Evolutionary conservation across 2,329 filamentous ascomycete species (phyloP).

Genomic region (Nemania bipapillata): DNA sequence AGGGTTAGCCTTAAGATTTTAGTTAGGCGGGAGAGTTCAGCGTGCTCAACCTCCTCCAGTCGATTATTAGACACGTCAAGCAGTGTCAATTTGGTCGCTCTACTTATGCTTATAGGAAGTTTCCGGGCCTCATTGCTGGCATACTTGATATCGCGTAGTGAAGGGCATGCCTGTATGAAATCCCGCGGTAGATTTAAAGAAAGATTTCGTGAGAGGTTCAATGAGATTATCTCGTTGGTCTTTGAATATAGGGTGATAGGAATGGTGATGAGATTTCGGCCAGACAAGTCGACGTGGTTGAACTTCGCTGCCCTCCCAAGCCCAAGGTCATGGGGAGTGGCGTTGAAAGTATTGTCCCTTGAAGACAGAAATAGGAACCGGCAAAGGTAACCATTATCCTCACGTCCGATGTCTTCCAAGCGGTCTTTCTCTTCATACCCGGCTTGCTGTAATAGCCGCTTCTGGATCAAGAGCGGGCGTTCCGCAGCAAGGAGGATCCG

Average conservation of each 20-base stretch:
- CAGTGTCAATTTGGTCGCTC: conserved; percentile 83
- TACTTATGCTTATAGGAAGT: conserved; percentile 82
- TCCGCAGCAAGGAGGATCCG: conserved; percentile 82
- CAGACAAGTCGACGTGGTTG: conserved; percentile 91
- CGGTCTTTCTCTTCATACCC: conserved; percentile 88
- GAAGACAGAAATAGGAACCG: conserved; percentile 94
- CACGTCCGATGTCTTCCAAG: conserved; percentile 91
- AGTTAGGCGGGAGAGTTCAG: conserved; percentile 78
- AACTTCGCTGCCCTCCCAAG: conserved; percentile 87
- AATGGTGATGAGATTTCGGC: conserved; percentile 91
- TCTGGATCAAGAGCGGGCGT: conserved; percentile 89
- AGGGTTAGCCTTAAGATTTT: conserved; percentile 88
- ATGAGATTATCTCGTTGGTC: conserved; percentile 88
- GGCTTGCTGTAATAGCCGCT: conserved; percentile 86
- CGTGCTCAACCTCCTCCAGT: conserved; percentile 85
- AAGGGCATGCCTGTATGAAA: conserved; percentile 92
- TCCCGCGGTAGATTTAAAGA: conserved; percentile 93
- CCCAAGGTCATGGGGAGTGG: conserved; percentile 79
- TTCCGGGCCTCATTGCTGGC: conserved; percentile 92
- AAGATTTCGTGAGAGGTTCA: conserved; percentile 92
- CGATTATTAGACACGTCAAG: conserved; percentile 96
- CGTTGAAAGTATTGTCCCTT: conserved; percentile 82
- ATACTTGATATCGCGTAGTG: conserved; percentile 93
- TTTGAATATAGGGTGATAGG: conserved; percentile 94
- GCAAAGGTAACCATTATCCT: conserved; percentile 97